phyloP scores from a whole-genome alignment of 768 basidiomycete species.

The Ramaria rubella region DNA sequence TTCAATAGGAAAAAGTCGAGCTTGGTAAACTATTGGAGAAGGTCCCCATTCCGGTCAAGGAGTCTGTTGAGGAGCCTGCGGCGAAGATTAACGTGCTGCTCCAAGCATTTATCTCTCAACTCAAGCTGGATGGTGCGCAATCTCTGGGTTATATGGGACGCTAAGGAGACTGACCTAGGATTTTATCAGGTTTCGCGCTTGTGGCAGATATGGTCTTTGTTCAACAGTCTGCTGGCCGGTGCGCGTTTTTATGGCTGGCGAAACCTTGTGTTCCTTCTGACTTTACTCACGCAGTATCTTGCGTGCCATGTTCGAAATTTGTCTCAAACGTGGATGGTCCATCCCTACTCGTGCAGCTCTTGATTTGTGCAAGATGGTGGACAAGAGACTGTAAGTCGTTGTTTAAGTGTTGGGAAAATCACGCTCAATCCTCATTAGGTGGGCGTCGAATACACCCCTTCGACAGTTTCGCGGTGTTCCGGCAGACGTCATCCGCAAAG shows the following conservation, averaged over 20 bases:
- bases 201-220: slow-evolving; percentile 95
- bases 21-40: slow-evolving; percentile 84
- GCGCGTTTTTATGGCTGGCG: slow-evolving; percentile 21
- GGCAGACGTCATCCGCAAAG: slow-evolving; percentile 76
- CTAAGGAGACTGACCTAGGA: slow-evolving; percentile 1
- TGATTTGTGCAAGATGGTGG: slow-evolving; percentile 95
- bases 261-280: not conserved
- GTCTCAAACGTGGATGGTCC: slow-evolving; percentile 97
- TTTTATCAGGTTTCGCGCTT: slow-evolving; percentile 69
- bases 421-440: slow-evolving; percentile 43
- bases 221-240: slow-evolving; percentile 94
- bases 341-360: slow-evolving; percentile 85
- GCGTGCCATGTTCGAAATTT: slow-evolving; percentile 96
- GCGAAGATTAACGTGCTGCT: slow-evolving; percentile 96
- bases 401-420: slow-evolving; percentile 5
- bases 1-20: slow-evolving; percentile 73
- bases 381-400: slow-evolving; percentile 62
- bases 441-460: slow-evolving; percentile 96
- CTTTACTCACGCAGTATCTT: slow-evolving; percentile 51
- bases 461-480: slow-evolving; percentile 94
- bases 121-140: slow-evolving; percentile 75
- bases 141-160: not conserved
- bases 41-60: slow-evolving; percentile 96
- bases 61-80: slow-evolving; percentile 90
- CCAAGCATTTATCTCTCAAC: slow-evolving; percentile 89